Evolutionary conservation across 2,329 filamentous ascomycete species (phyloP).

Genomic region (Microascus cirrosus): DNA sequence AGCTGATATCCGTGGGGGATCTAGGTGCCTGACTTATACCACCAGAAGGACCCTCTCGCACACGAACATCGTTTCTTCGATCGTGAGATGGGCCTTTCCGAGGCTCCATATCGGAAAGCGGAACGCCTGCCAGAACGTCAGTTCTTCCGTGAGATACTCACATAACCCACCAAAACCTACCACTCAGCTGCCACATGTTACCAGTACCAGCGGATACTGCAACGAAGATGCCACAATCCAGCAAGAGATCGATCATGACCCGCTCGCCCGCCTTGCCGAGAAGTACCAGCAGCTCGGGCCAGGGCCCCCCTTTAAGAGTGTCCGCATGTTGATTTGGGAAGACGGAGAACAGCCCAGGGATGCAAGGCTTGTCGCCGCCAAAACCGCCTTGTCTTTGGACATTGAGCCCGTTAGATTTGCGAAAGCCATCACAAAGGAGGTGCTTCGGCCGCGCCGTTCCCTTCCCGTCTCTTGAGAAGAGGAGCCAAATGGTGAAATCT

Average conservation of each 20-base stretch:
- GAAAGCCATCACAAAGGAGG: constrained; percentile 75
- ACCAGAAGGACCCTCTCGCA: not conserved
- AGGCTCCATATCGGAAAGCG: constrained; percentile 35
- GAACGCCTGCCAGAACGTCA: constrained; percentile 24
- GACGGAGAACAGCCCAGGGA: constrained; percentile 54
- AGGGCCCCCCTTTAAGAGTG: constrained; percentile 56
- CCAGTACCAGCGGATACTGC: constrained; percentile 45
- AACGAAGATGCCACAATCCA: constrained; percentile 68
- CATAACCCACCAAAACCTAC: constrained; percentile 30
- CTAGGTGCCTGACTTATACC: not conserved
- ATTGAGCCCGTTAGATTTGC: constrained; percentile 19
- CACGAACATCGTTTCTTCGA: not conserved
- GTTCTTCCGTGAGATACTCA: not conserved
- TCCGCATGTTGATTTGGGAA: constrained; percentile 62
- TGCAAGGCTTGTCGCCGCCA: constrained; percentile 22
- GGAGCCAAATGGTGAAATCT: constrained; percentile 64
- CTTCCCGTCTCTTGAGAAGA: constrained; percentile 52
- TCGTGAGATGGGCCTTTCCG: not conserved
- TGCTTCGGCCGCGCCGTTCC: constrained; percentile 49
- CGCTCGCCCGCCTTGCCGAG: constrained; percentile 65
- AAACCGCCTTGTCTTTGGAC: constrained; percentile 3
- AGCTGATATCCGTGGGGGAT: constrained; percentile 49
- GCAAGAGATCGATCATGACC: constrained; percentile 66
- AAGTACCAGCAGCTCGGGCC: constrained; percentile 64
- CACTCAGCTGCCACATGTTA: constrained; percentile 71